A percentile compares a stretch with the other conserved stretches of the same genome.
Conservation (phyloP, 2,329 filamentous ascomycete species). For the Fusarium sp. region DNA sequence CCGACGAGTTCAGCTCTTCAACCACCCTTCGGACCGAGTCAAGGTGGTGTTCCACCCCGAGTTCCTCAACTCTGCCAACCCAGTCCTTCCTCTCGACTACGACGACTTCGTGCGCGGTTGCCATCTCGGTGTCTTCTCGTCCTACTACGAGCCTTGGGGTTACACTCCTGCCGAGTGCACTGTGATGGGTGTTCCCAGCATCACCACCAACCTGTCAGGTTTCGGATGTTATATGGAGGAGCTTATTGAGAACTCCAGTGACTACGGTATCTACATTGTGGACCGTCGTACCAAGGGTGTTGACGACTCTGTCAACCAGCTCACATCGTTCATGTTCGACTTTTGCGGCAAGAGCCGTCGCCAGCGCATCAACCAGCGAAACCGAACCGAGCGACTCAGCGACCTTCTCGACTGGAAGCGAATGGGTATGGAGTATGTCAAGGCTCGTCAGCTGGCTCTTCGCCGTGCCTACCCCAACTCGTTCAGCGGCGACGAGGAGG, state of each 20-base stretch:
- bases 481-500: conserved; percentile 80
- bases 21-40: conserved; percentile 91
- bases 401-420: conserved; percentile 98
- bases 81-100: conserved; percentile 93
- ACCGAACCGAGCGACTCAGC: conserved; percentile 92
- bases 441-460: conserved; percentile 90
- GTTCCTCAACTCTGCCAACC: conserved; percentile 94
- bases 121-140: conserved; percentile 93
- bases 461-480: conserved; percentile 89
- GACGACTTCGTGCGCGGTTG: conserved; percentile 98
- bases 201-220: conserved; percentile 96
- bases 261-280: conserved; percentile 99
- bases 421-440: conserved; percentile 99
- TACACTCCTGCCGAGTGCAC: conserved; percentile 99
- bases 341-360: conserved; percentile 92
- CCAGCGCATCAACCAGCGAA: conserved; percentile 98
- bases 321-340: conserved; percentile 86
- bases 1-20: conserved; percentile 94
- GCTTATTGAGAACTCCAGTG: conserved; percentile 94
- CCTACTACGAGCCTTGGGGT: conserved; percentile 99
- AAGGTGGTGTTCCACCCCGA: conserved; percentile 99
- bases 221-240: conserved; percentile 99
- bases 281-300: conserved; percentile 94
- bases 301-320: conserved; percentile 96
- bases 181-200: conserved; percentile 98